These are phyloP conservation scores for Centella asiatica DNA, from an alignment of 129 eudicot genomes.

Conservation along the genomic window DNA sequence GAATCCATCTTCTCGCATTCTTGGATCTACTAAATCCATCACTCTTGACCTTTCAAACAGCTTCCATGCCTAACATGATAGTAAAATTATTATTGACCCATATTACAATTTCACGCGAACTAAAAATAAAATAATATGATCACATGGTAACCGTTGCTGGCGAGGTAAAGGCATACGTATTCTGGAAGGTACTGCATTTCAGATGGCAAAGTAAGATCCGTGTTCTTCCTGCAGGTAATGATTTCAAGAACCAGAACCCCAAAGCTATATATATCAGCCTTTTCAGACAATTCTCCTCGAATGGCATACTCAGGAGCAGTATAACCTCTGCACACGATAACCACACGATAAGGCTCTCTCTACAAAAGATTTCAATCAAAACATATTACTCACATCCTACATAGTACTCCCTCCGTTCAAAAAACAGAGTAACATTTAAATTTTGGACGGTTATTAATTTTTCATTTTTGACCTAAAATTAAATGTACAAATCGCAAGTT, in stretches of 20 bases:
- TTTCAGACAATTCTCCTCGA: conserved; percentile 67
- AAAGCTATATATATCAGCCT: conserved; percentile 69
- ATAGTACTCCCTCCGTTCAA: too few relatives aligned
- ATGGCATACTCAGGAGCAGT: conserved; percentile 83
- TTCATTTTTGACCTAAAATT: too few relatives aligned
- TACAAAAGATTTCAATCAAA: too few relatives aligned
- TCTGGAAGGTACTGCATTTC: conserved; percentile 78
- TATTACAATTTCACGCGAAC: not conserved
- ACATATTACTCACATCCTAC: too few relatives aligned
- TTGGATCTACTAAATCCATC: conserved; percentile 53
- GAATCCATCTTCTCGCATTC: conserved; percentile 47
- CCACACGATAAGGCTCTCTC: too few relatives aligned
- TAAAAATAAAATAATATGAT: not conserved
- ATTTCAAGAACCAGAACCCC: conserved; percentile 75
- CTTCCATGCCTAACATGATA: conserved; percentile 63
- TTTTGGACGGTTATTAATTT: too few relatives aligned
- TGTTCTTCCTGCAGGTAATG: conserved; percentile 54
- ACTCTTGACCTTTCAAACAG: conserved; percentile 59
- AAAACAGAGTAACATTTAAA: too few relatives aligned
- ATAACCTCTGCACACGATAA: conserved; percentile 81
- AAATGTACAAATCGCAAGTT: too few relatives aligned
- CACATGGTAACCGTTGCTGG: not conserved
- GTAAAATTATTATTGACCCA: not conserved
- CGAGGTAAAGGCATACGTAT: conserved; percentile 40
- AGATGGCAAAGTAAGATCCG: conserved; percentile 54